phyloP scores from a whole-genome alignment of 108 stramenopile genomes.

The Cyclostephanos invisitatus region DNA sequence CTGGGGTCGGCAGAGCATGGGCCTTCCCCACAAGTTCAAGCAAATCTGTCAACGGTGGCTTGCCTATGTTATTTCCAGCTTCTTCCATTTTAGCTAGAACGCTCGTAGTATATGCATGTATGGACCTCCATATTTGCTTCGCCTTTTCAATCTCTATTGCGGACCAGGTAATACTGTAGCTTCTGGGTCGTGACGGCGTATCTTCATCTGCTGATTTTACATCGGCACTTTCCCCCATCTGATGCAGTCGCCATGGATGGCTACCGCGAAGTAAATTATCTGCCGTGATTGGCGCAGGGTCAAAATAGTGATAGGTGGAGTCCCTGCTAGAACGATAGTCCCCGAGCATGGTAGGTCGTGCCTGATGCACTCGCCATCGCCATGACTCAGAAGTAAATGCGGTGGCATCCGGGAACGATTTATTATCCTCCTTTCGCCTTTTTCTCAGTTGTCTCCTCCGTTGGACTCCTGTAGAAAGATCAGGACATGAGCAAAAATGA shows the following conservation, averaged over 20 bases:
- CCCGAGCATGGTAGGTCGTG: constrained; percentile 43
- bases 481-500: background rate
- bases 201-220: constrained; percentile 11
- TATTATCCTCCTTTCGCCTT: constrained; percentile 37
- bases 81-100: constrained; percentile 23
- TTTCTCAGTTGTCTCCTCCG: constrained; percentile 39
- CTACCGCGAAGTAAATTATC: constrained; percentile 24
- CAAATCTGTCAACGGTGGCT: constrained; percentile 32
- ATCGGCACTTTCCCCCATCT: constrained; percentile 4
- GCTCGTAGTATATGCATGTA: constrained; percentile 31
- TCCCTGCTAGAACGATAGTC: constrained; percentile 33
- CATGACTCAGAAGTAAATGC: constrained; percentile 50
- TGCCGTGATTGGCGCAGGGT: constrained; percentile 15
- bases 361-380: constrained; percentile 50
- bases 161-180: constrained; percentile 34
- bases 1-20: constrained; percentile 52
- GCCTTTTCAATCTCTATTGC: constrained; percentile 44
- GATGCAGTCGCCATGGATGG: constrained; percentile 41
- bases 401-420: constrained; percentile 36
- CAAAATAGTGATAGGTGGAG: constrained; percentile 41
- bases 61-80: constrained; percentile 5
- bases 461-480: constrained; percentile 28
- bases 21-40: constrained; percentile 44
- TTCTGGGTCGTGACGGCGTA: constrained; percentile 18
- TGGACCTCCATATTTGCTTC: constrained; percentile 46